Conservation (phyloP, 1,284 basidiomycete genomes). For the Pseudozyma sp. region DNA sequence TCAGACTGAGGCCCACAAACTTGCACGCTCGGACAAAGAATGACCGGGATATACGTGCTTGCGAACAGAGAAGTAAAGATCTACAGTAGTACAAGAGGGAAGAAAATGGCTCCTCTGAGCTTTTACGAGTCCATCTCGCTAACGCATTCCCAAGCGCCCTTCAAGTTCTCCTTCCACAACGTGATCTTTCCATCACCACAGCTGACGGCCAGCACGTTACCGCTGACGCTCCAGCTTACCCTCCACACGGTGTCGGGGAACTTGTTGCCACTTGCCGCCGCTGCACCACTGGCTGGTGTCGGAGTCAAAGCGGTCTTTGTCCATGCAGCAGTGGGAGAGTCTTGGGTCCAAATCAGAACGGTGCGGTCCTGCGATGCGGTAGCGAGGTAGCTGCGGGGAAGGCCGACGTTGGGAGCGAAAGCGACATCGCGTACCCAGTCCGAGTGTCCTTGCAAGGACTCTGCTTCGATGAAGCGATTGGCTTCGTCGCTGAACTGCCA, state of each 20-base stretch:
- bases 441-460: constrained; percentile 74
- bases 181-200: constrained; percentile 98
- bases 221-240: constrained; percentile 95
- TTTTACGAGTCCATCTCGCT: constrained; percentile 56
- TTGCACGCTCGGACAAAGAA: no score
- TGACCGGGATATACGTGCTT: not conserved
- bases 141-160: constrained; percentile 94
- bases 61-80: not conserved
- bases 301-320: constrained; percentile 86
- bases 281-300: constrained; percentile 51
- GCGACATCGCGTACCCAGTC: constrained; percentile 99
- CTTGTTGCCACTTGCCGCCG: constrained; percentile 42
- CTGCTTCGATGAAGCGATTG: constrained; percentile 62
- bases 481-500: constrained; percentile 78
- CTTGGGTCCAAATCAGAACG: constrained; percentile 94
- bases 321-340: constrained; percentile 83
- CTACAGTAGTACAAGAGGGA: not conserved
- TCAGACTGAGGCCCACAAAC: not conserved
- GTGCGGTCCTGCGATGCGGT: constrained; percentile 89
- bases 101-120: not conserved
- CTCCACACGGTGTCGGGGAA: constrained; percentile 80
- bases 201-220: constrained; percentile 94
- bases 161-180: constrained; percentile 97
- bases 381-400: constrained; percentile 93
- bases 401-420: constrained; percentile 95